A percentile compares a stretch with the other conserved stretches of the same genome.
phyloP scores from a whole-genome alignment of 345 rosid genomes.

The Noccaea bulbosa region DNA sequence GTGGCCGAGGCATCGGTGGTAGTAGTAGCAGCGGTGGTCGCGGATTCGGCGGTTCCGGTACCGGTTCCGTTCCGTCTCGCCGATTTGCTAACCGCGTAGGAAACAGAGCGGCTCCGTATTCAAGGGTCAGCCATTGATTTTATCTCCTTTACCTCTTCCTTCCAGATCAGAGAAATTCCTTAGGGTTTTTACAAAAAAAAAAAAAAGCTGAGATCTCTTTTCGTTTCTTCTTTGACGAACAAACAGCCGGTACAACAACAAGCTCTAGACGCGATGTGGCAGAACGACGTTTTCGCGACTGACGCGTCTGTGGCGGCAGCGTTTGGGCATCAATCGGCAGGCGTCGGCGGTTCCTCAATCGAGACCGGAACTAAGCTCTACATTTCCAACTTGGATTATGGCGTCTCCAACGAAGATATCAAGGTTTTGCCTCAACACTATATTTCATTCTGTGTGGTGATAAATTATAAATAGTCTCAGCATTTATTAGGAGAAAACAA shows the following conservation, averaged over 20 bases:
- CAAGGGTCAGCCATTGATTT: slow-evolving; percentile 50
- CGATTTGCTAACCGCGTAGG: slow-evolving; percentile 53
- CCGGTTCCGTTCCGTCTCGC: slow-evolving; percentile 53
- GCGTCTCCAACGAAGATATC: slow-evolving; percentile 71
- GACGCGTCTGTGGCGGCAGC: slow-evolving; percentile 44
- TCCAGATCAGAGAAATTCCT: slow-evolving; percentile 40
- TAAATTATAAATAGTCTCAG: not conserved
- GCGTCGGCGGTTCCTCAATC: slow-evolving; percentile 45
- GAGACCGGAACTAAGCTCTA: slow-evolving; percentile 74
- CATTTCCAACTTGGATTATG: slow-evolving; percentile 68
- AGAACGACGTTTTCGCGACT: slow-evolving; percentile 58
- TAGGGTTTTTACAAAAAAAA: slow-evolving; percentile 24
- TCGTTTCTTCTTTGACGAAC: slow-evolving; percentile 45
- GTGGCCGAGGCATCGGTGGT: slow-evolving; percentile 45
- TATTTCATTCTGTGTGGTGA: not conserved
- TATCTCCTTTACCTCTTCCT: slow-evolving; percentile 29
- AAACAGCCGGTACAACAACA: slow-evolving; percentile 47
- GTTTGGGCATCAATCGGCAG: slow-evolving; percentile 44
- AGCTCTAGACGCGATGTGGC: slow-evolving; percentile 61
- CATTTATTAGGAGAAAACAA: not conserved
- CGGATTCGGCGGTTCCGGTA: slow-evolving; percentile 33
- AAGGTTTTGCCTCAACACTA: slow-evolving; percentile 48
- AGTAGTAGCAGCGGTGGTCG: slow-evolving; percentile 36
- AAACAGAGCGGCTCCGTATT: slow-evolving; percentile 53
- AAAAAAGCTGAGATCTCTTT: slow-evolving; percentile 40